These are phyloP conservation scores for Amoeboaphelidium protococcarum DNA, from an alignment of 371 early-diverging fungal species.

Conservation along the genomic window DNA sequence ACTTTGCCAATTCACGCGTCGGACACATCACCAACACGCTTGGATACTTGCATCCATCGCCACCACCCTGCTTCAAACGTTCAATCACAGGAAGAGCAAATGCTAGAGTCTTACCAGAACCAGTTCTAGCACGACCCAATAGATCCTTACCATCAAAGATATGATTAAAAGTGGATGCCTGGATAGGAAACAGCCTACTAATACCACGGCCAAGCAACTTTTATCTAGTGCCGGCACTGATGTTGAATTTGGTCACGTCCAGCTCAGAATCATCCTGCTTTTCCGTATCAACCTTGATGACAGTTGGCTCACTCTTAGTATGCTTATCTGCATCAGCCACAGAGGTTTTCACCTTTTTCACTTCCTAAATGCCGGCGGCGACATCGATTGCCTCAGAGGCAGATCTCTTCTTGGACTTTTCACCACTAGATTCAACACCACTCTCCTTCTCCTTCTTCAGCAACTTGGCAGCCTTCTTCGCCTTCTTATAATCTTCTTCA, in stretches of 20 bases:
- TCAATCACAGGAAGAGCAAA: constrained; percentile 13
- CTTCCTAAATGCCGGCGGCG: too few relatives aligned
- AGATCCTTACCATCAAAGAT: constrained; percentile 68
- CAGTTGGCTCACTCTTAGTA: too few relatives aligned
- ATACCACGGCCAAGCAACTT: constrained; percentile 40
- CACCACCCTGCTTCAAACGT: constrained; percentile 29
- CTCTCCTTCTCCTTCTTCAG: too few relatives aligned
- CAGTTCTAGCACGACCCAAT: constrained; percentile 84
- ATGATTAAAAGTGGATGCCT: constrained; percentile 54
- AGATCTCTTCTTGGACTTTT: too few relatives aligned
- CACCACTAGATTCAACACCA: too few relatives aligned
- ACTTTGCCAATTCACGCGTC: constrained; percentile 79
- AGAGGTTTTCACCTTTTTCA: too few relatives aligned
- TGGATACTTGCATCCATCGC: constrained; percentile 19
- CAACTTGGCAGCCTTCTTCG: too few relatives aligned
- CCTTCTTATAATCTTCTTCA: too few relatives aligned
- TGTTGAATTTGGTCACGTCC: constrained; percentile 6
- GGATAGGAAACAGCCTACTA: constrained; percentile 63
- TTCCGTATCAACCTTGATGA: too few relatives aligned
- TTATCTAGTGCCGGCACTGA: constrained; percentile 27
- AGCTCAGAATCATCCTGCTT: not conserved
- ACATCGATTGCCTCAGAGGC: too few relatives aligned
- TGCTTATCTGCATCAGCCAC: too few relatives aligned
- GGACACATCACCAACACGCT: constrained; percentile 67
- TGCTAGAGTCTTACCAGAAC: constrained; percentile 44